Evolutionary conservation across 2,329 filamentous ascomycete species (phyloP).

Genomic region (Cladosporium austrohemisphaericum): DNA sequence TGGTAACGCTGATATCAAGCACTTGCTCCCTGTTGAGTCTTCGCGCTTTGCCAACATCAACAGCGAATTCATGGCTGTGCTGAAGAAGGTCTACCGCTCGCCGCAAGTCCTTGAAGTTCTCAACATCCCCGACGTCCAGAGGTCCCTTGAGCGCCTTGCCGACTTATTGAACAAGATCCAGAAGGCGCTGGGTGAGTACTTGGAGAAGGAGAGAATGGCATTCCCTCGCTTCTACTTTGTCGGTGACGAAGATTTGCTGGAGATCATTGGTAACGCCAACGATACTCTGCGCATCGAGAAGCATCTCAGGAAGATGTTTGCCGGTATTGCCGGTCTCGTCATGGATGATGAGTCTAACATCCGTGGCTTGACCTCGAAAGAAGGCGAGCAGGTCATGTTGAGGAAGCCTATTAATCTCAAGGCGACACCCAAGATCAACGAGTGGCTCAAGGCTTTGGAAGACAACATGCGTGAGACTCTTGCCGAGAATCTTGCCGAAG

Average conservation of each 20-base stretch:
- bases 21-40: slow-evolving; percentile 91
- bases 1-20: slow-evolving; percentile 97
- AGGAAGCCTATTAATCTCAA: slow-evolving; percentile 89
- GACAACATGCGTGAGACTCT: slow-evolving; percentile 90
- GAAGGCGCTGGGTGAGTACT: slow-evolving; percentile 95
- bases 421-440: slow-evolving; percentile 95
- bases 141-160: slow-evolving; percentile 90
- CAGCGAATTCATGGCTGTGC: slow-evolving; percentile 95
- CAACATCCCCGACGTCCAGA: slow-evolving; percentile 91
- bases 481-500: slow-evolving; percentile 83
- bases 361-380: slow-evolving; percentile 88
- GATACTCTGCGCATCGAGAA: slow-evolving; percentile 95
- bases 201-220: slow-evolving; percentile 94
- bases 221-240: slow-evolving; percentile 99
- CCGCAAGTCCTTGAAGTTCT: slow-evolving; percentile 94
- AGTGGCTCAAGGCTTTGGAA: slow-evolving; percentile 94
- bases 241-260: slow-evolving; percentile 93
- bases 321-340: slow-evolving; percentile 81
- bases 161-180: slow-evolving; percentile 98
- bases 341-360: slow-evolving; percentile 91
- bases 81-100: slow-evolving; percentile 98
- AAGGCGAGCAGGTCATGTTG: slow-evolving; percentile 81
- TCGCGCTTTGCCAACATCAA: slow-evolving; percentile 99
- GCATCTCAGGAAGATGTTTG: slow-evolving; percentile 99
- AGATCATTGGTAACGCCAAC: slow-evolving; percentile 99